A percentile compares a stretch with the other conserved stretches of the same genome.
These are phyloP conservation scores for Lichtheimia hyalospora DNA, from an alignment of 371 early-diverging fungal genomes.

Conservation along the genomic window DNA sequence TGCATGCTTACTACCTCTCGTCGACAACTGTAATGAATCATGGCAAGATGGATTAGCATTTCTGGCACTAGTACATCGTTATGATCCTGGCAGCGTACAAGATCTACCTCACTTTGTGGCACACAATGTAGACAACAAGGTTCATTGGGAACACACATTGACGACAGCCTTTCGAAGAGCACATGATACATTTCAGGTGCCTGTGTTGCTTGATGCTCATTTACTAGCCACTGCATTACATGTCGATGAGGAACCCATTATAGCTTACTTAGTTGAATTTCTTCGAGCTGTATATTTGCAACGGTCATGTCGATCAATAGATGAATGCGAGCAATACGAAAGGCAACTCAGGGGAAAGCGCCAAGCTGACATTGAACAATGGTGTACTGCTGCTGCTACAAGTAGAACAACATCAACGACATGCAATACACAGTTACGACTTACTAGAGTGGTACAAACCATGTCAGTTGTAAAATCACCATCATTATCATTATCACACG, in stretches of 20 bases:
- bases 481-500: neutral
- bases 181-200: slow-evolving; percentile 20
- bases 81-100: slow-evolving; percentile 57
- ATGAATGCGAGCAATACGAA: too few species aligned
- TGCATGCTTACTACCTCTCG: slow-evolving; percentile 42
- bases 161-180: slow-evolving; percentile 21
- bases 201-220: slow-evolving; percentile 19
- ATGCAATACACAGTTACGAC: slow-evolving; percentile 23
- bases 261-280: slow-evolving; percentile 21
- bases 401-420: slow-evolving; percentile 10
- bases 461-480: too few species aligned
- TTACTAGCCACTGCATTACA: slow-evolving; percentile 8
- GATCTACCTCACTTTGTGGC: slow-evolving; percentile 40
- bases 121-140: neutral
- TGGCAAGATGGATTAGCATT: slow-evolving; percentile 72
- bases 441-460: slow-evolving; percentile 32
- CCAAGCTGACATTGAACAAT: slow-evolving; percentile 15
- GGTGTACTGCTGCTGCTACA: slow-evolving; percentile 1
- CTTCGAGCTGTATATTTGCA: slow-evolving; percentile 11
- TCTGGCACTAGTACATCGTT: slow-evolving; percentile 64
- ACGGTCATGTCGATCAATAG: neutral
- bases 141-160: slow-evolving; percentile 15
- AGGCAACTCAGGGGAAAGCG: slow-evolving; percentile 4
- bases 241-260: slow-evolving; percentile 19
- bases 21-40: slow-evolving; percentile 52